Percentiles rank a stretch among this genome's conserved stretches.
These are phyloP conservation scores for Collybiopsis confluens DNA, from an alignment of 768 basidiomycete species.

Conservation along the genomic window DNA sequence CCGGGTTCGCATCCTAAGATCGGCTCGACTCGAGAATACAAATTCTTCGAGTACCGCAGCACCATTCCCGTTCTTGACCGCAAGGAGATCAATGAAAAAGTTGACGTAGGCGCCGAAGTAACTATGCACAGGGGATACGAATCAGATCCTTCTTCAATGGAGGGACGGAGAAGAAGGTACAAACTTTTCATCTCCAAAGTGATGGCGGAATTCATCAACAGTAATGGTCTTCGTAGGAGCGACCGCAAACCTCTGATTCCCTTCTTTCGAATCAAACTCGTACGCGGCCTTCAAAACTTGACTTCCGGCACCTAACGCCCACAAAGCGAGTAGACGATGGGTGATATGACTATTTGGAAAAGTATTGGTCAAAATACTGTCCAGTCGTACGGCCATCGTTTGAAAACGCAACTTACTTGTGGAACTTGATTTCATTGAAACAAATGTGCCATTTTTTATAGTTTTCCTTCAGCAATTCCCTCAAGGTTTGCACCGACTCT, in stretches of 20 bases:
- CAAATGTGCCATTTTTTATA: constrained; percentile 45
- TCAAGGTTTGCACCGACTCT: constrained; percentile 25
- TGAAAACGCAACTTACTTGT: constrained; percentile 39
- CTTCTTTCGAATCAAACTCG: constrained; percentile 25
- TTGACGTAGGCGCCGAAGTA: constrained; percentile 56
- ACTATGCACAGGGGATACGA: constrained; percentile 24
- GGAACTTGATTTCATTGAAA: constrained; percentile 40
- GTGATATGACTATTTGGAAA: constrained; percentile 42
- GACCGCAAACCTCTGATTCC: constrained; percentile 31
- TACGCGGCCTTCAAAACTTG: constrained; percentile 34
- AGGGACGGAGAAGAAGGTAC: constrained; percentile 17
- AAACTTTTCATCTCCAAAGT: constrained; percentile 55
- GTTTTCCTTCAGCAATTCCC: constrained; percentile 40
- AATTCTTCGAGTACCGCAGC: constrained; percentile 47
- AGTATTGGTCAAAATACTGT: background rate
- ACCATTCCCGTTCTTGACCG: constrained; percentile 15
- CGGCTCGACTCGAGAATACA: constrained; percentile 50
- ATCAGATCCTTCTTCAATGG: background rate
- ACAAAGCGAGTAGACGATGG: constrained; percentile 57
- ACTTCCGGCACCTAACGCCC: constrained; percentile 51
- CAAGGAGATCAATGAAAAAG: constrained; percentile 45
- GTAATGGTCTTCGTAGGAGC: constrained; percentile 43
- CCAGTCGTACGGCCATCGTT: background rate
- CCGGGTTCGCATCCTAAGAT: constrained; percentile 57
- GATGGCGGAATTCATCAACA: constrained; percentile 43